phyloP scores from a whole-genome alignment of 2,329 filamentous ascomycete genomes.

The Fusarium continuum region DNA sequence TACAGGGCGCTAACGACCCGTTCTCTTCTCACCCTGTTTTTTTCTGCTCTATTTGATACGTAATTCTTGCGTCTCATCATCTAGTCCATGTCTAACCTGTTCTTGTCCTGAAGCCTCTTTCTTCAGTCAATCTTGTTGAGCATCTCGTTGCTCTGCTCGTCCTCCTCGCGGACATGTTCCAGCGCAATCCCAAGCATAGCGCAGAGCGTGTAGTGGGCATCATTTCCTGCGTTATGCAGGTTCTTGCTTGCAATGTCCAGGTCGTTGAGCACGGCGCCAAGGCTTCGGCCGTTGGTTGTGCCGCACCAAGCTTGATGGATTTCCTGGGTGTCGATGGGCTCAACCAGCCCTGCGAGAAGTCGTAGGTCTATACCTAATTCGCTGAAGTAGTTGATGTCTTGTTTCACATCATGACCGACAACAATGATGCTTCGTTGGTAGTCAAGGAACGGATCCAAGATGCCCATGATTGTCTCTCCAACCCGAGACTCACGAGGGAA shows the following conservation, averaged over 20 bases:
- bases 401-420: conserved; percentile 76
- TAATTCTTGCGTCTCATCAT: neutral
- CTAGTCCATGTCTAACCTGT: neutral
- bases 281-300: conserved; percentile 61
- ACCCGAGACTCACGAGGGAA: conserved; percentile 51
- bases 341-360: conserved; percentile 62
- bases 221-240: conserved; percentile 90
- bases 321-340: conserved; percentile 75
- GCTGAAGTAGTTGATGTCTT: conserved; percentile 75
- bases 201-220: conserved; percentile 81
- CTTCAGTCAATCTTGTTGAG: conserved; percentile 22
- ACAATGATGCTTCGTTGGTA: conserved; percentile 69
- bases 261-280: conserved; percentile 69
- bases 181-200: conserved; percentile 67
- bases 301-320: conserved; percentile 73
- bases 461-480: conserved; percentile 46
- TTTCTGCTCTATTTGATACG: neutral
- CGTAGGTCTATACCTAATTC: conserved; percentile 70
- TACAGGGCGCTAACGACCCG: conserved; percentile 31
- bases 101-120: neutral
- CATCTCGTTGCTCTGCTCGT: conserved; percentile 23
- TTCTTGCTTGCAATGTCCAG: conserved; percentile 70
- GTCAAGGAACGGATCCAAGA: conserved; percentile 48
- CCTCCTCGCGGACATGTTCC: conserved; percentile 36
- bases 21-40: conserved; percentile 40